phyloP scores from a whole-genome alignment of 2,329 filamentous ascomycete species.

The Aspergillus terreus region DNA sequence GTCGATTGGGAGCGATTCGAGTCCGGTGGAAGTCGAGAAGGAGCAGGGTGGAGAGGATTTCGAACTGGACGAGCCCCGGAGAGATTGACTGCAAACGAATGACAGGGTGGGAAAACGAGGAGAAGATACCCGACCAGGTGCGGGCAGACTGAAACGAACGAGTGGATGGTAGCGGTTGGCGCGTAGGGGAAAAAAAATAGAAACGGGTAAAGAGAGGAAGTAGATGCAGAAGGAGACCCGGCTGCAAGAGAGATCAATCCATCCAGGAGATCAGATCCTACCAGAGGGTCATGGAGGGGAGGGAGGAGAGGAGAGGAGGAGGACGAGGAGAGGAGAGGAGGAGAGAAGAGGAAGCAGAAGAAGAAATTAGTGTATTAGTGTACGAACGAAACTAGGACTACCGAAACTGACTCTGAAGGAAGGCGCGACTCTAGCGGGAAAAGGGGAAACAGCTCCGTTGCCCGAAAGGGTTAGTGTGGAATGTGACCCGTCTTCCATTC shows the following conservation, averaged over 20 bases:
- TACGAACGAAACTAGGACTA: slow-evolving; percentile 11
- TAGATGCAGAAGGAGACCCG: slow-evolving; percentile 8
- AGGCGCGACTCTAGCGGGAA: slow-evolving; percentile 16
- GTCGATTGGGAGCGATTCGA: slow-evolving; percentile 2
- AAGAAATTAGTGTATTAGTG: slow-evolving; percentile 6
- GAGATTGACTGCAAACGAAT: background rate
- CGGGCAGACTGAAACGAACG: slow-evolving; percentile 9
- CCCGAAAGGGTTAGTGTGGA: background rate
- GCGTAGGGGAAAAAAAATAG: slow-evolving; percentile 4
- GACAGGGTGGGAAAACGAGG: slow-evolving; percentile 5
- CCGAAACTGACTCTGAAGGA: slow-evolving; percentile 1
- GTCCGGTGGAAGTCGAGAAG: background rate
- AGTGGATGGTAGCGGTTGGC: slow-evolving; percentile 8
- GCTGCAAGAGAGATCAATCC: slow-evolving; percentile 9
- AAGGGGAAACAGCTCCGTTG: slow-evolving; percentile 6
- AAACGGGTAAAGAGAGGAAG: slow-evolving; percentile 7
- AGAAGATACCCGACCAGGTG: slow-evolving; percentile 9
- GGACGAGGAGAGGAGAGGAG: slow-evolving; percentile 5
- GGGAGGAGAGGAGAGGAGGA: slow-evolving; percentile 9
- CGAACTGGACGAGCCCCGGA: background rate
- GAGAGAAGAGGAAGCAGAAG: slow-evolving; percentile 8
- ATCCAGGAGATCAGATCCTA: slow-evolving; percentile 22
- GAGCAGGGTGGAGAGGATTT: background rate
- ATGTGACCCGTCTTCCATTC: background rate
- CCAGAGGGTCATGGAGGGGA: slow-evolving; percentile 23